Conservation (phyloP, 257 asterid species). For the Cruciata laevipes region DNA sequence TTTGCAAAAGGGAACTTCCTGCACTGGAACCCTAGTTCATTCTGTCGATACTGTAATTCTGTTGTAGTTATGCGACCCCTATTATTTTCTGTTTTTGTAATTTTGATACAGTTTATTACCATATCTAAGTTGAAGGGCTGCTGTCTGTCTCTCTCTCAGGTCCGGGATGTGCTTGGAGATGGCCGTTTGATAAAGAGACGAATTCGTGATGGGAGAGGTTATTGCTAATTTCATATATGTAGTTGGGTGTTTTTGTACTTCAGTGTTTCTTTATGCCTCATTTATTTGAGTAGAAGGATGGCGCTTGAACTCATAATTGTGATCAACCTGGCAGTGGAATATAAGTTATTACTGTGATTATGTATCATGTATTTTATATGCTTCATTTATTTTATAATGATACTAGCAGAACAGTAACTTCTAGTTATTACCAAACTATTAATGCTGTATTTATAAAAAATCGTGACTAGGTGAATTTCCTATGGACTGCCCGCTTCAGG, state of each 20-base stretch:
- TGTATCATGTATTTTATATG: not conserved
- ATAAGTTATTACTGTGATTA: not conserved
- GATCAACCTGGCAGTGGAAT: not conserved
- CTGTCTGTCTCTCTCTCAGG: conserved; percentile 41
- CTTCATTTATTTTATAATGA: not conserved
- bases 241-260: not conserved
- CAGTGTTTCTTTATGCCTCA: not conserved
- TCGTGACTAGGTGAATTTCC: conserved; percentile 83
- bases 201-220: conserved; percentile 86
- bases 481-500: conserved; percentile 98
- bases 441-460: conserved; percentile 20
- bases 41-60: not conserved
- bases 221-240: not conserved
- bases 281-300: not conserved
- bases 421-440: conserved; percentile 5
- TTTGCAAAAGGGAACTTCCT: not conserved
- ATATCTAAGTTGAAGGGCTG: not conserved
- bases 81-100: no score
- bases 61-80: not conserved
- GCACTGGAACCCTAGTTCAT: not conserved
- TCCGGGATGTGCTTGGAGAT: conserved; percentile 96
- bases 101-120: not conserved
- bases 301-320: not conserved
- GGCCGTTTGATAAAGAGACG: conserved; percentile 94
- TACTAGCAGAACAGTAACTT: not conserved